phyloP scores from a whole-genome alignment of 163 green algal genomes.

The Chlamydomonas reinhardtii region DNA sequence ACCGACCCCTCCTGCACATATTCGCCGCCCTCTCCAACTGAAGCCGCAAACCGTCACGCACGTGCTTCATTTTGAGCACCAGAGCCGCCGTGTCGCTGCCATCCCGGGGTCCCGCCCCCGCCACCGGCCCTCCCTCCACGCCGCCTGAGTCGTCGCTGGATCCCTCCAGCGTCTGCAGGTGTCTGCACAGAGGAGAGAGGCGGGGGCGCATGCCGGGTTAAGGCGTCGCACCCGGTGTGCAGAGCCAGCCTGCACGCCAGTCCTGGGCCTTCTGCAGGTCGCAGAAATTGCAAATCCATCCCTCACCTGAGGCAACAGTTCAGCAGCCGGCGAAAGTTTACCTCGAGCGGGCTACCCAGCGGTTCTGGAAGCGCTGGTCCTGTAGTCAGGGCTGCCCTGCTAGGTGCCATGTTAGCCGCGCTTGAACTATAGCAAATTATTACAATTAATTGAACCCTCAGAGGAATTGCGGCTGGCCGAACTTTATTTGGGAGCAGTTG shows the following conservation, averaged over 20 bases:
- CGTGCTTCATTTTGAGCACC: constrained; percentile 23
- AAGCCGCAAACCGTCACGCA: no score
- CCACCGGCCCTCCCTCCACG: neutral
- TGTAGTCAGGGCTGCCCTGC: neutral
- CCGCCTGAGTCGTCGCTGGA: neutral
- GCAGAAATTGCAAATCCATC: no score
- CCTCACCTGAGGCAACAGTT: constrained; percentile 25
- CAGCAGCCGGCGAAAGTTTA: constrained; percentile 33
- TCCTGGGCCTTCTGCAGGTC: no score
- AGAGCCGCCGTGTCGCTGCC: constrained; percentile 26
- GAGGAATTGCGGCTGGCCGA: no score
- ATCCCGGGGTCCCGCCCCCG: neutral
- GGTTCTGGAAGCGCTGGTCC: neutral
- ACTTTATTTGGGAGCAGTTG: no score
- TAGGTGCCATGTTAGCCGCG: neutral
- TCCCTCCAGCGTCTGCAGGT: neutral
- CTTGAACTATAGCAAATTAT: no score
- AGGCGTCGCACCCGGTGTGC: no score
- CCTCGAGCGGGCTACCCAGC: neutral
- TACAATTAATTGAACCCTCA: no score
- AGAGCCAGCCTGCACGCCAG: no score
- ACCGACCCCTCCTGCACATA: no score
- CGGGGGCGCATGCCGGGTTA: no score
- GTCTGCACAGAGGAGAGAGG: neutral
- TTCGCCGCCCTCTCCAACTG: no score